Base-by-base conservation (phyloP, 140 eudicot genomes). In the Anethum foeniculum region DNA sequence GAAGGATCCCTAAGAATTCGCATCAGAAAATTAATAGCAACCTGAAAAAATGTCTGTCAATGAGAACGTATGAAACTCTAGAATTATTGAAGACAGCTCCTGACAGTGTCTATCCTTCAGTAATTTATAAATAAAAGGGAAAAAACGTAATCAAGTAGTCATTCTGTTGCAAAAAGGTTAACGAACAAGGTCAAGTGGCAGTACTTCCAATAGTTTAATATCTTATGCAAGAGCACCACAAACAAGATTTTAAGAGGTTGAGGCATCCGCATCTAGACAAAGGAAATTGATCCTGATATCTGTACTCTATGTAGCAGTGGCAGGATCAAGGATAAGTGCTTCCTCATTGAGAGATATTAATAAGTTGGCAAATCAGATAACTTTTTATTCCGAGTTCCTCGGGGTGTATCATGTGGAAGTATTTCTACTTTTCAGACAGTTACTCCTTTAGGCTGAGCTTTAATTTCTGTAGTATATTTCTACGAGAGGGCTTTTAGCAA, bases 1-100 rank as follows among this genome's bases (percentile, higher is more conserved):
- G 97, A 92, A 79, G 99, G 97, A 82, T 95, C 99, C 87, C 97
- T 88, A 85, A 95, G 93, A 89, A 95, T 93, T 86, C 96, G 97
- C 93, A 95, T 87, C 38, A 95, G 91, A 47, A 95, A 95, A 84
- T 89, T 92, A 79, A 95, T 92, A 44, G 97, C 99, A 86, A 95
- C 97, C 99, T 95, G 90, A 83, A 83, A 86, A 77, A 71, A 64
- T 72, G 69, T 28, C 46, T 49, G 80, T 81, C 64, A 86, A 77
- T 47, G 11, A 76, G 83, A 79, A 77, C n/a, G 73, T 77, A 30
- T 25, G 77, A 38, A 23, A 74, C 49, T 39, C 13, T 68, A 41
- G 46, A 41, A 41, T 41, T 10, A 41, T 41, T 41, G 9, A 41
- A 41, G 46, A 41, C 46, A 41, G 46, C 46, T 41, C 9, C 46